Percentiles rank a stretch among this genome's conserved stretches.
phyloP scores from a whole-genome alignment of 306 rosid species.

The Castanea sativa region DNA sequence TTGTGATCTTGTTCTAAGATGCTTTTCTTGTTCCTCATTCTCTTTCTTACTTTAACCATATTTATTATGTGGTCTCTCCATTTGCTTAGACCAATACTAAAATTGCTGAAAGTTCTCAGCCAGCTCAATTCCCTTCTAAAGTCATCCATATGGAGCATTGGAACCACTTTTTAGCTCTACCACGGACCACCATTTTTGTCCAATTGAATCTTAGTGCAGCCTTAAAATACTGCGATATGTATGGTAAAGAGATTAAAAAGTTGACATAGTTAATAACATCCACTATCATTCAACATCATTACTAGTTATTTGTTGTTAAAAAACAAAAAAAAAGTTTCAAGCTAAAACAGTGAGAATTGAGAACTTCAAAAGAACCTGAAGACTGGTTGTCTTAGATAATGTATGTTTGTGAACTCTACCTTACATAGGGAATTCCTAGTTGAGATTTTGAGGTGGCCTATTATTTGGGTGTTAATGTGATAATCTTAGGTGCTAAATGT shows the following conservation, averaged over 20 bases:
- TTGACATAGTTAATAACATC: neutral
- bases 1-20: conserved; percentile 34
- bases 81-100: conserved; percentile 3
- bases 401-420: too few species aligned
- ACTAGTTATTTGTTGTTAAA: neutral
- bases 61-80: conserved; percentile 4
- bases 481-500: too few species aligned
- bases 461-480: too few species aligned
- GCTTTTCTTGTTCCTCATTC: conserved; percentile 37
- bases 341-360: too few species aligned
- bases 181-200: too few species aligned
- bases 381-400: too few species aligned
- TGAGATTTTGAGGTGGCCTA: too few species aligned
- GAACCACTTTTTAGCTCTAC: conserved; percentile 13
- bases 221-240: conserved; percentile 10
- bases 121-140: conserved; percentile 9
- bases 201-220: neutral
- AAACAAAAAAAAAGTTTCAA: too few species aligned
- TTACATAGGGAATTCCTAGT: too few species aligned
- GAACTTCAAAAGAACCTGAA: too few species aligned
- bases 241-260: conserved; percentile 14
- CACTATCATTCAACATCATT: neutral
- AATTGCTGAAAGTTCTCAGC: neutral
- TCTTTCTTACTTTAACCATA: conserved; percentile 15
- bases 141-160: neutral